These are phyloP conservation scores for Penicillium sp. DNA, from an alignment of 2,329 filamentous ascomycete species.

Conservation along the genomic window DNA sequence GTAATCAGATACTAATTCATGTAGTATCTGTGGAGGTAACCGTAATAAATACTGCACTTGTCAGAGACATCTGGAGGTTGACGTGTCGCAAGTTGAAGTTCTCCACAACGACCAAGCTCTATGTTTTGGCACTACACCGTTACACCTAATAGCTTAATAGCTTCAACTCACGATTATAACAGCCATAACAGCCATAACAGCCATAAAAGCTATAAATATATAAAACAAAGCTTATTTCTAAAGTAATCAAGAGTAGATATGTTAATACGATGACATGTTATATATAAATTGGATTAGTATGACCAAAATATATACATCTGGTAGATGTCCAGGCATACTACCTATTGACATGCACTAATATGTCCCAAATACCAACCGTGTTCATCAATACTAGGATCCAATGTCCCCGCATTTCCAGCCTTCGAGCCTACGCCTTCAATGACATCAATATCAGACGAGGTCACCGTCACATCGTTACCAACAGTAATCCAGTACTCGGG, in stretches of 20 bases:
- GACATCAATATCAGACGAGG: conserved; percentile 34
- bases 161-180: neutral
- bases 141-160: neutral
- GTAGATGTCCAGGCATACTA: neutral
- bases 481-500: conserved; percentile 9
- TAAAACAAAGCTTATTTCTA: neutral
- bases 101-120: neutral
- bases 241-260: neutral
- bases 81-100: conserved; percentile 2
- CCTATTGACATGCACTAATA: conserved; percentile 27
- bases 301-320: neutral
- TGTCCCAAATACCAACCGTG: conserved; percentile 37
- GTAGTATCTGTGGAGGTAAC: neutral
- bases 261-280: neutral
- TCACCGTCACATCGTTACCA: conserved; percentile 21
- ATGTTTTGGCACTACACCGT: neutral
- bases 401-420: conserved; percentile 35
- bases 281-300: neutral
- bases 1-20: neutral
- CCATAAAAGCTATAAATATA: neutral
- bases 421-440: conserved; percentile 33
- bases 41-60: neutral
- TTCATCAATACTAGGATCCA: conserved; percentile 23
- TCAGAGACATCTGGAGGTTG: neutral
- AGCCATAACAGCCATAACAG: neutral